phyloP scores from a whole-genome alignment of 1,139 yeast species.

The Suhomyces maxii region DNA sequence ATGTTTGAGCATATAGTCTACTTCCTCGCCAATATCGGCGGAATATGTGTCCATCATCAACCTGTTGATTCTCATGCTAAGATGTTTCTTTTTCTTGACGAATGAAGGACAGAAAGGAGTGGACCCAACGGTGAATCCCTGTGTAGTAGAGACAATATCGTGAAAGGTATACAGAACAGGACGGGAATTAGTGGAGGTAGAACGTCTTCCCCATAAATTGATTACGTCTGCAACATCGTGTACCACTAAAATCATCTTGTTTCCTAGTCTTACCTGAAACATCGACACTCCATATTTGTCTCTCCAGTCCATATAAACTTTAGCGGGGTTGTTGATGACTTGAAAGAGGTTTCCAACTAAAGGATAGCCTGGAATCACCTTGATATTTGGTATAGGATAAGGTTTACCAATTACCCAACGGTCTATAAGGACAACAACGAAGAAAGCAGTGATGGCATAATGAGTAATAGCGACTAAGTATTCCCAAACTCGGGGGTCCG shows the following conservation, averaged over 20 bases:
- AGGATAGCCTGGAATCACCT: conserved; percentile 50
- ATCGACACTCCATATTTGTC: conserved; percentile 41
- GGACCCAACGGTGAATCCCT: conserved; percentile 73
- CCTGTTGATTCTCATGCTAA: conserved; percentile 51
- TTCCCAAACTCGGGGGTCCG: not conserved
- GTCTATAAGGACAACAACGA: not conserved
- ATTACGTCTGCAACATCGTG: conserved; percentile 58
- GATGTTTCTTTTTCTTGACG: conserved; percentile 52
- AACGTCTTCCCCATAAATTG: conserved; percentile 54
- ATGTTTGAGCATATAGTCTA: conserved; percentile 28
- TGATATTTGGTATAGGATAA: conserved; percentile 34
- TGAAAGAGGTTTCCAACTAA: conserved; percentile 54
- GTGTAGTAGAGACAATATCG: conserved; percentile 58
- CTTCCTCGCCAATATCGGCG: conserved; percentile 46
- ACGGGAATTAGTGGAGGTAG: conserved; percentile 61
- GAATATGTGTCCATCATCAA: conserved; percentile 32
- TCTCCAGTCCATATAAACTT: conserved; percentile 51
- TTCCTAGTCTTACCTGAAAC: conserved; percentile 66
- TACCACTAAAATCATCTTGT: conserved; percentile 57
- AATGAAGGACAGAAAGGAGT: conserved; percentile 66
- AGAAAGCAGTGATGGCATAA: not conserved
- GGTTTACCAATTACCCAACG: conserved; percentile 15
- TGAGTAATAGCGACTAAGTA: not conserved
- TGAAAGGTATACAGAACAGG: conserved; percentile 72
- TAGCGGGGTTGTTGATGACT: conserved; percentile 52